Evolutionary conservation across 2,329 filamentous ascomycete genomes (phyloP).

Genomic region (Arachnomyces sp.): DNA sequence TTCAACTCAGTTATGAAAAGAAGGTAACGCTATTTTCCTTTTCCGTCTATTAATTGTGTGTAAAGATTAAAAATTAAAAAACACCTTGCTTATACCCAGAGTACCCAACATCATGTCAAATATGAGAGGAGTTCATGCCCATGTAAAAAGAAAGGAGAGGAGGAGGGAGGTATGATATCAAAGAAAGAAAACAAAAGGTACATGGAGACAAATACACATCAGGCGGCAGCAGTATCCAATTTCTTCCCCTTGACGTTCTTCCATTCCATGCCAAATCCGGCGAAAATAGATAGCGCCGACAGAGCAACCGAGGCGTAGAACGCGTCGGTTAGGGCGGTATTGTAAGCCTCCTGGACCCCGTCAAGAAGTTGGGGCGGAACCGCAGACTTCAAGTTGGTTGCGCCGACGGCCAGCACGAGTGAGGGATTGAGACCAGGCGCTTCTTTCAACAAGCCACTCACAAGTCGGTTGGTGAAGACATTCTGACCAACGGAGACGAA

Average conservation of each 20-base stretch:
- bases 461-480: slow-evolving; percentile 30
- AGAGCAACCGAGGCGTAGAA: slow-evolving; percentile 34
- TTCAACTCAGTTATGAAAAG: no score
- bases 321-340: slow-evolving; percentile 28
- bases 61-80: no score
- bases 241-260: slow-evolving; percentile 32
- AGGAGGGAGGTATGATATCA: slow-evolving; percentile 5
- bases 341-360: slow-evolving; percentile 29
- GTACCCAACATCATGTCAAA: no score
- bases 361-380: slow-evolving; percentile 21
- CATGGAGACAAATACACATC: background rate
- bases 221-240: slow-evolving; percentile 16
- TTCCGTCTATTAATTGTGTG: no score
- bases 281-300: slow-evolving; percentile 26
- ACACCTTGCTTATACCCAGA: no score
- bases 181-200: background rate
- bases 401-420: slow-evolving; percentile 27
- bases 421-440: slow-evolving; percentile 21
- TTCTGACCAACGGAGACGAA: slow-evolving; percentile 33
- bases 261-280: slow-evolving; percentile 32
- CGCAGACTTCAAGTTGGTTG: slow-evolving; percentile 28
- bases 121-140: no score
- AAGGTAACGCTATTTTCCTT: slow-evolving; percentile 20
- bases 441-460: slow-evolving; percentile 17
- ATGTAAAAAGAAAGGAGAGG: no score